These are phyloP conservation scores for Auriscalpium orientale DNA, from an alignment of 768 basidiomycete genomes.

Conservation along the genomic window DNA sequence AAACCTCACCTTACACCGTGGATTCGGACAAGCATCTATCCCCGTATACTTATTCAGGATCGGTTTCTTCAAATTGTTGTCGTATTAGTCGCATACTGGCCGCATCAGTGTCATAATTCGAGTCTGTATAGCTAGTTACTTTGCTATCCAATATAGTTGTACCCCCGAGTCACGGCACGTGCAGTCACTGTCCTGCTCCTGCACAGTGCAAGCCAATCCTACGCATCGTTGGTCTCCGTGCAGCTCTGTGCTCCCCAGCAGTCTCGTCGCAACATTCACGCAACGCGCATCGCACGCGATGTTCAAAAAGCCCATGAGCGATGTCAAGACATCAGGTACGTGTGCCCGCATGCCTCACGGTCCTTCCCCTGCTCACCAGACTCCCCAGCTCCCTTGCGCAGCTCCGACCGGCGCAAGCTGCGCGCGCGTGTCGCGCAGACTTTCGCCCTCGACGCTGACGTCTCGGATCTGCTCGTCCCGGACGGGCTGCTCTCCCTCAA, in stretches of 20 bases:
- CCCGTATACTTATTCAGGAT: too few relatives aligned
- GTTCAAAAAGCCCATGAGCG: conserved; percentile 74
- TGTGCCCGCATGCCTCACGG: neutral
- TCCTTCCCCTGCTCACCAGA: neutral
- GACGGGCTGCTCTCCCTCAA: conserved; percentile 65
- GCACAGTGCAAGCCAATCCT: neutral
- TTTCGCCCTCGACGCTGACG: conserved; percentile 44
- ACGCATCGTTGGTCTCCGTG: neutral
- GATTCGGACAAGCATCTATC: too few relatives aligned
- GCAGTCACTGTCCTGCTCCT: neutral
- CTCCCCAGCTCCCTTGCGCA: conserved; percentile 50
- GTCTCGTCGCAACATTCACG: neutral
- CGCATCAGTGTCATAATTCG: too few relatives aligned
- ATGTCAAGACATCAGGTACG: conserved; percentile 57
- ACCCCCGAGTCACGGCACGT: too few relatives aligned
- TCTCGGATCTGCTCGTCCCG: conserved; percentile 64
- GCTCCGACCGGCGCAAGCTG: conserved; percentile 68
- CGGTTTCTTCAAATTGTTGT: too few relatives aligned
- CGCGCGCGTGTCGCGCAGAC: conserved; percentile 46
- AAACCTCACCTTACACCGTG: too few relatives aligned
- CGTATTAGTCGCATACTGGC: too few relatives aligned
- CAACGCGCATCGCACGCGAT: conserved; percentile 27
- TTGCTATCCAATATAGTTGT: too few relatives aligned
- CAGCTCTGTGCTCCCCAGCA: neutral
- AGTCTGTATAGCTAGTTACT: too few relatives aligned